Conservation (phyloP, 352 stramenopile species). For the Achlya hypogyna region DNA sequence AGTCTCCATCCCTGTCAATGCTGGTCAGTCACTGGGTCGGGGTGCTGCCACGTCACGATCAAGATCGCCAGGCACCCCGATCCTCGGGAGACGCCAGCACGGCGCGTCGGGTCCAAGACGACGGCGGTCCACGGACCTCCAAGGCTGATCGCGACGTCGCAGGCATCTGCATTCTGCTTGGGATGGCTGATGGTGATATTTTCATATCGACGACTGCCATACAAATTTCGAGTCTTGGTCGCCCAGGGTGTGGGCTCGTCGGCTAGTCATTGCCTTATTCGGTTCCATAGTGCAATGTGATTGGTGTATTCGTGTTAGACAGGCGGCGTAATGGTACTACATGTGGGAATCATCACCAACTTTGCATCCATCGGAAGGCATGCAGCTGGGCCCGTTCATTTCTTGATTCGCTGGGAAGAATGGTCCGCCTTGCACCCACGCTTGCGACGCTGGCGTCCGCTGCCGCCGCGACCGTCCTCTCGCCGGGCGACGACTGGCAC, state of each 20-base stretch:
- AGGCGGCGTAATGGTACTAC: too few relatives aligned
- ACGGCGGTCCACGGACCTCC: too few relatives aligned
- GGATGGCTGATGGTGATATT: neutral
- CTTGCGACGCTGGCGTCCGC: neutral
- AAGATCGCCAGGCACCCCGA: too few relatives aligned
- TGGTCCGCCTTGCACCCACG: neutral
- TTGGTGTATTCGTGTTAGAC: too few relatives aligned
- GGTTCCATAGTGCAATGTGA: too few relatives aligned
- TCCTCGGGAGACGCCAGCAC: too few relatives aligned
- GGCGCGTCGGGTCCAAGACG: too few relatives aligned
- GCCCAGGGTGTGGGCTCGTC: too few relatives aligned
- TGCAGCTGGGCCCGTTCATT: neutral
- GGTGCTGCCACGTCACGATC: neutral
- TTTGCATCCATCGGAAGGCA: neutral
- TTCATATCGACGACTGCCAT: neutral
- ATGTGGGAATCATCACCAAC: neutral
- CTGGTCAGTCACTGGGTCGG: too few relatives aligned
- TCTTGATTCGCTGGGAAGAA: neutral
- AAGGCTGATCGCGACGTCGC: neutral
- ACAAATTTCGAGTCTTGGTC: neutral
- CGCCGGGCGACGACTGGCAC: slow-evolving; percentile 23
- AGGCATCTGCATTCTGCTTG: neutral
- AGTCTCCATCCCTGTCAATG: too few relatives aligned
- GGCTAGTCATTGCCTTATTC: too few relatives aligned
- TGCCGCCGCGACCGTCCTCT: neutral